These are phyloP conservation scores for Phytophthora niederhauseri DNA, from an alignment of 352 stramenopile genomes.

Conservation along the genomic window DNA sequence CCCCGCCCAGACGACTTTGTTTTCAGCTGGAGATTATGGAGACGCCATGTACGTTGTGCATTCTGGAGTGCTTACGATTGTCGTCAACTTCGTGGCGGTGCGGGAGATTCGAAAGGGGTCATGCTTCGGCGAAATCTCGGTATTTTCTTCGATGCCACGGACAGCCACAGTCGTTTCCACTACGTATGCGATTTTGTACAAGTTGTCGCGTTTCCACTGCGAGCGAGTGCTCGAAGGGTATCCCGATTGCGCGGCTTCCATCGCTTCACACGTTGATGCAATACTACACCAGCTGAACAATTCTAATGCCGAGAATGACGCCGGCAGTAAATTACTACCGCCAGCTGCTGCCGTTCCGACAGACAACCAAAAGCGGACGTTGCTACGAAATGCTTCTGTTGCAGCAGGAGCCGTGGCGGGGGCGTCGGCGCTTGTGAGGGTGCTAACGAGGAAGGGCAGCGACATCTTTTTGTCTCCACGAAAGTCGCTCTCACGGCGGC, in stretches of 20 bases:
- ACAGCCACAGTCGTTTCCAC: slow-evolving; percentile 56
- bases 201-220: slow-evolving; percentile 56
- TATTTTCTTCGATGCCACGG: slow-evolving; percentile 57
- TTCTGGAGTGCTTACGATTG: slow-evolving; percentile 58
- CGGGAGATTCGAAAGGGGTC: slow-evolving; percentile 65
- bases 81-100: slow-evolving; percentile 54
- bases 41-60: slow-evolving; percentile 78
- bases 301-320: background rate
- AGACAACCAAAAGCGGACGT: background rate
- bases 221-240: slow-evolving; percentile 56
- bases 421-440: slow-evolving; percentile 1
- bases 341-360: background rate
- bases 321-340: background rate
- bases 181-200: slow-evolving; percentile 67
- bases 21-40: slow-evolving; percentile 51
- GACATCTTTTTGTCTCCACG: background rate
- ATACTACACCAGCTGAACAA: slow-evolving; percentile 13
- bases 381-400: slow-evolving; percentile 2
- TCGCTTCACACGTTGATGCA: slow-evolving; percentile 21
- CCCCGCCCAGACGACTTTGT: slow-evolving; percentile 56
- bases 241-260: slow-evolving; percentile 35
- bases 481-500: background rate
- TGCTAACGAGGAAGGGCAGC: slow-evolving; percentile 5
- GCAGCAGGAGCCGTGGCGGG: slow-evolving; percentile 7
- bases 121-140: slow-evolving; percentile 68